These are phyloP conservation scores for Fusarium paranaense DNA, from an alignment of 2,329 filamentous ascomycete genomes.

Conservation along the genomic window DNA sequence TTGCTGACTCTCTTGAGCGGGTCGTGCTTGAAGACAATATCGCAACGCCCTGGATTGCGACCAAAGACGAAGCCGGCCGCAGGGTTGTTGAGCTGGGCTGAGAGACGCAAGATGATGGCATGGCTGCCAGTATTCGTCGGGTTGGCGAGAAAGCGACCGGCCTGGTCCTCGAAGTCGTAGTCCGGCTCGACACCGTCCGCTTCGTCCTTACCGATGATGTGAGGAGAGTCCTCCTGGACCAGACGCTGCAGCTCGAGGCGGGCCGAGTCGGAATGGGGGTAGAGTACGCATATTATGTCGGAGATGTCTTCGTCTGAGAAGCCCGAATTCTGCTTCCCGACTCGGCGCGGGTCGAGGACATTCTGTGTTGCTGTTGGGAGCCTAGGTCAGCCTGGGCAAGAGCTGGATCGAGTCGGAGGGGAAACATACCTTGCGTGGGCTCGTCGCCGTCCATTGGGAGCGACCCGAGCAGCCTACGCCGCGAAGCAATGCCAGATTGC, in stretches of 20 bases:
- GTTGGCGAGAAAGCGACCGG: conserved; percentile 56
- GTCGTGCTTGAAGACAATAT: conserved; percentile 76
- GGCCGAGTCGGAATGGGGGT: conserved; percentile 80
- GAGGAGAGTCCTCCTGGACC: conserved; percentile 59
- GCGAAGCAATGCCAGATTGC: conserved; percentile 36
- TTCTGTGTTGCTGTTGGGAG: conserved; percentile 75
- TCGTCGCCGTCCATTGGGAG: conserved; percentile 59
- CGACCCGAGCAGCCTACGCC: conserved; percentile 46
- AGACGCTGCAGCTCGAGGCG: conserved; percentile 74
- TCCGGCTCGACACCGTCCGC: conserved; percentile 64
- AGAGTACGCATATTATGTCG: conserved; percentile 89
- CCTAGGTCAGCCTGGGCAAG: conserved; percentile 28
- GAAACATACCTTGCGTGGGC: conserved; percentile 55
- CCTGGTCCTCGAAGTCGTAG: conserved; percentile 63
- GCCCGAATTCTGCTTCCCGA: conserved; percentile 84
- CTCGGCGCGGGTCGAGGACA: conserved; percentile 81
- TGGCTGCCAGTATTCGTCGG: conserved; percentile 65
- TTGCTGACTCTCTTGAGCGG: conserved; percentile 85
- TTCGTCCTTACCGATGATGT: conserved; percentile 62
- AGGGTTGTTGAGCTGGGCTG: conserved; percentile 76
- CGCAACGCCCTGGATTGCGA: conserved; percentile 77
- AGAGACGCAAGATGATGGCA: conserved; percentile 85
- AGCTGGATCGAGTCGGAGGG: background rate
- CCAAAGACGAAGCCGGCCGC: conserved; percentile 86
- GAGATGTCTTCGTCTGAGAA: conserved; percentile 85